Conservation (phyloP, 352 stramenopile genomes). For the Pythium angustatum region DNA sequence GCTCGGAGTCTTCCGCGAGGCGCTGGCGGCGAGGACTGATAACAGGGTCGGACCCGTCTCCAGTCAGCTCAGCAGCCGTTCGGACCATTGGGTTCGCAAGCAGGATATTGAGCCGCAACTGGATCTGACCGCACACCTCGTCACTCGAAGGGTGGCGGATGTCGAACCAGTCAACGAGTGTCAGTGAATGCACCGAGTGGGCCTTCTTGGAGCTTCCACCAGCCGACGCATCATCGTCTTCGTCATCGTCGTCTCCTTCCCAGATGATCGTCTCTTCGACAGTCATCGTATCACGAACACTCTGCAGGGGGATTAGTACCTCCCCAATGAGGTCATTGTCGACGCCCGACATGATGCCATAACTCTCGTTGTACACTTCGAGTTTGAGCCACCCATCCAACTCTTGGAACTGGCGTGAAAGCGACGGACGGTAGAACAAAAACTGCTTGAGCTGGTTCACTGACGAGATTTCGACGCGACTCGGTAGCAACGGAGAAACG, state of each 20-base stretch:
- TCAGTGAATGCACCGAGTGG: slow-evolving; percentile 63
- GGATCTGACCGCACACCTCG: slow-evolving; percentile 69
- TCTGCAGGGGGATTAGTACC: slow-evolving; percentile 71
- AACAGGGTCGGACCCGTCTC: slow-evolving; percentile 30
- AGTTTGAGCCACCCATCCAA: slow-evolving; percentile 70
- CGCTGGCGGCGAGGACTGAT: slow-evolving; percentile 40
- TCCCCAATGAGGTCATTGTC: slow-evolving; percentile 77
- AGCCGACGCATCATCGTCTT: slow-evolving; percentile 25
- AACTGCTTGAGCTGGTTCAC: slow-evolving; percentile 81
- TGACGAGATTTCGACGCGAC: slow-evolving; percentile 56
- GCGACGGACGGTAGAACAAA: slow-evolving; percentile 63
- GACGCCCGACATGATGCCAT: slow-evolving; percentile 75
- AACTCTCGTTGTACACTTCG: slow-evolving; percentile 75
- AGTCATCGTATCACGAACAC: slow-evolving; percentile 60
- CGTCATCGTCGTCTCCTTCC: slow-evolving; percentile 23
- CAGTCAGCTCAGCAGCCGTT: slow-evolving; percentile 9
- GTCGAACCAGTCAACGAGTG: slow-evolving; percentile 81
- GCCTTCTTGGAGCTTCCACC: slow-evolving; percentile 4
- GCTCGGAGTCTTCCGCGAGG: slow-evolving; percentile 42
- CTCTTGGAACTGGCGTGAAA: slow-evolving; percentile 32
- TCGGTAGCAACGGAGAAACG: slow-evolving; percentile 54
- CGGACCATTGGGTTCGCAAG: slow-evolving; percentile 49
- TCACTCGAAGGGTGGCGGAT: slow-evolving; percentile 57
- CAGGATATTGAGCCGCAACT: slow-evolving; percentile 73
- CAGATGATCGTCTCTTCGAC: slow-evolving; percentile 58